Evolutionary conservation across 495 filamentous ascomycete species (phyloP).

Genomic region (Trichoderma virens): DNA sequence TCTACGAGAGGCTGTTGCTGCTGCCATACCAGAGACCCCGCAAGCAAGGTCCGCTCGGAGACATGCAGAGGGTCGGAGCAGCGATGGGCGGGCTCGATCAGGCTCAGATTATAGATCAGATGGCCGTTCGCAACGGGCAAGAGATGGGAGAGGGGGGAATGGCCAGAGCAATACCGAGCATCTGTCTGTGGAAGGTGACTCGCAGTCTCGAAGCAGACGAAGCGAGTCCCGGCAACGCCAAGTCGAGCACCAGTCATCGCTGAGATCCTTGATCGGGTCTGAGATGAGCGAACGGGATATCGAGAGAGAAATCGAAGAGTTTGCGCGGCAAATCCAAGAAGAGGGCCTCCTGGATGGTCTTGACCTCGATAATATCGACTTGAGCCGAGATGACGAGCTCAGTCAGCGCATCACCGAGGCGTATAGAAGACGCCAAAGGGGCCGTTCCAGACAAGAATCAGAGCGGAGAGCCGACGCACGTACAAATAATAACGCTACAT

Average conservation of each 20-base stretch:
- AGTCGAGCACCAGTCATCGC: conserved; percentile 77
- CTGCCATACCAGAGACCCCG: conserved; percentile 21
- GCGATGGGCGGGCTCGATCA: conserved; percentile 22
- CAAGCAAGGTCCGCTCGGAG: conserved; percentile 26
- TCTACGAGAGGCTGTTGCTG: conserved; percentile 54
- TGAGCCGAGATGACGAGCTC: conserved; percentile 72
- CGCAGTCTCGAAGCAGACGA: conserved; percentile 29
- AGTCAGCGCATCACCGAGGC: conserved; percentile 84
- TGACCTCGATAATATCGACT: conserved; percentile 72
- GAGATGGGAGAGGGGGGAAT: conserved; percentile 15
- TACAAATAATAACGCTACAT: conserved; percentile 2
- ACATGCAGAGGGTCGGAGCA: conserved; percentile 38
- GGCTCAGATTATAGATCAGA: conserved; percentile 29
- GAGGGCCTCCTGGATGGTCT: conserved; percentile 81
- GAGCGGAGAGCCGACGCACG: conserved; percentile 36
- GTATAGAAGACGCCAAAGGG: conserved; percentile 63
- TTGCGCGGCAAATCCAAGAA: conserved; percentile 78
- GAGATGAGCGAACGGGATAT: conserved; percentile 66
- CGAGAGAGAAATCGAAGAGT: conserved; percentile 66
- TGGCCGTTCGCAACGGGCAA: conserved; percentile 16
- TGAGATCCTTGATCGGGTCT: conserved; percentile 71
- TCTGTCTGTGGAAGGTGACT: conserved; percentile 10
- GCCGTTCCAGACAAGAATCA: conserved; percentile 30
- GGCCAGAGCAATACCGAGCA: conserved; percentile 15
- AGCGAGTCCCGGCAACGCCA: conserved; percentile 41